Base-by-base conservation (phyloP, 2,329 filamentous ascomycete genomes). In the Venturia asperata region DNA sequence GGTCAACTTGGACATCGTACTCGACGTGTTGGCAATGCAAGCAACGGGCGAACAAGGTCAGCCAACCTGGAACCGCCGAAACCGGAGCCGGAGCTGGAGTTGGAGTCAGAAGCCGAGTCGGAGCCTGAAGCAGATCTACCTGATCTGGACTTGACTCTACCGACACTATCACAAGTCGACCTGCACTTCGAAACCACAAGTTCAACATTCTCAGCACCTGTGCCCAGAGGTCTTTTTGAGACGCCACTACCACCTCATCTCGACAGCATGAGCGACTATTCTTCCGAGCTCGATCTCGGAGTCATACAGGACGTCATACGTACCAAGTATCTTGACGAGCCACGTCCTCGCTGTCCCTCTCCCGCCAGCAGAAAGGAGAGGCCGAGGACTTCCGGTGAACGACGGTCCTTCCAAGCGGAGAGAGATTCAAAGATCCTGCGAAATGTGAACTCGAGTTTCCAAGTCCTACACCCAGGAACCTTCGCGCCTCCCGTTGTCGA, bases 1-100 rank as follows among this genome's bases (percentile, higher is more conserved):
- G 80, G 80, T 19, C 79, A 81, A 67, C 73, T 82, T 60, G 75
- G 74, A 37, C 77, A 76, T 27, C 69, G 77, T 67, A 72, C 75
- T 45, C 75, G 76, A 65, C 72, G 70, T 67, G 72, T 27, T 17
- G 19, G 6, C 10, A 30, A 37, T 30, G 34, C 27, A 47, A 56
- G 49, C 37, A 49, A 52, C 19, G 49, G 52, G 24, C 52, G 63
- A 42, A 19, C 63, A 21, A 64, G 63, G 13, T 27, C 21, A 30
- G 21, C 45, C 17, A 56, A 42, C 19, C 19, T 27, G 27, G 42
- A 41, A 3, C 63, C 63, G 21, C 43, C 63, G 5, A 60, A 5
- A 60, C 13, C 27, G 6, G 41, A 52, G 17, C 5, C 17, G 39
- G 34, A 63, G 34, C 13, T 11, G 19, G 41, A 43, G 43, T 10